Percentiles rank a stretch among this genome's conserved stretches.
Evolutionary conservation across 75 land plant genomes (phyloP).

Genomic region (Sequoia sempervirens): DNA sequence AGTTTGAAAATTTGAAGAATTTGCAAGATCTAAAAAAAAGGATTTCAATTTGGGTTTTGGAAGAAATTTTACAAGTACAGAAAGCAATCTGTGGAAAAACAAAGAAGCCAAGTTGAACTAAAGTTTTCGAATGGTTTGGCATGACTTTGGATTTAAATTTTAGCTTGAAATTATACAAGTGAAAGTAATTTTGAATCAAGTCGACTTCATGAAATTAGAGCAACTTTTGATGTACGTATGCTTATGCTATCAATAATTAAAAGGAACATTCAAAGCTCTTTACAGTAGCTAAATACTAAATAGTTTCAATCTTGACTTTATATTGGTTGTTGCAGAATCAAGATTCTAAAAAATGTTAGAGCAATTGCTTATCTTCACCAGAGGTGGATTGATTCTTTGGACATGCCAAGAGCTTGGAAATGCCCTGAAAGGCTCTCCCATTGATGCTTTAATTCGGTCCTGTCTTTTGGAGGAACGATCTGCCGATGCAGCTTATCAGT

Average conservation of each 20-base stretch:
- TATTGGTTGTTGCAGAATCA: background rate
- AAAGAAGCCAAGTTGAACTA: background rate
- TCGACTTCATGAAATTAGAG: background rate
- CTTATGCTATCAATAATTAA: background rate
- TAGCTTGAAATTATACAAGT: background rate
- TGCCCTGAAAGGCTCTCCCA: slow-evolving; percentile 92
- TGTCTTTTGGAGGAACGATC: slow-evolving; percentile 95
- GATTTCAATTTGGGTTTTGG: background rate
- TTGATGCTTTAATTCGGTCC: slow-evolving; percentile 89
- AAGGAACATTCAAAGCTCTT: background rate
- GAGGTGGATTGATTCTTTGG: slow-evolving; percentile 97
- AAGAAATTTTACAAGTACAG: background rate
- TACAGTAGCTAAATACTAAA: background rate
- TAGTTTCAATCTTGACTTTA: background rate
- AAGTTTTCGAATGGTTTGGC: background rate
- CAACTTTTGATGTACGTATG: background rate
- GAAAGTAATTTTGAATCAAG: background rate
- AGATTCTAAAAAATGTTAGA: slow-evolving; percentile 60
- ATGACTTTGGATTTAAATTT: background rate
- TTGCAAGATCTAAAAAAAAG: background rate
- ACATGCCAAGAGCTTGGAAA: slow-evolving; percentile 85
- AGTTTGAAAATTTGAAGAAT: background rate
- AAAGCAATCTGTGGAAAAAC: background rate
- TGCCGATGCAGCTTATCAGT: slow-evolving; percentile 70
- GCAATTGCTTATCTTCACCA: slow-evolving; percentile 91